Base-by-base conservation (phyloP, 192 early-diverging fungal genomes). In the Dispira parvispora region DNA sequence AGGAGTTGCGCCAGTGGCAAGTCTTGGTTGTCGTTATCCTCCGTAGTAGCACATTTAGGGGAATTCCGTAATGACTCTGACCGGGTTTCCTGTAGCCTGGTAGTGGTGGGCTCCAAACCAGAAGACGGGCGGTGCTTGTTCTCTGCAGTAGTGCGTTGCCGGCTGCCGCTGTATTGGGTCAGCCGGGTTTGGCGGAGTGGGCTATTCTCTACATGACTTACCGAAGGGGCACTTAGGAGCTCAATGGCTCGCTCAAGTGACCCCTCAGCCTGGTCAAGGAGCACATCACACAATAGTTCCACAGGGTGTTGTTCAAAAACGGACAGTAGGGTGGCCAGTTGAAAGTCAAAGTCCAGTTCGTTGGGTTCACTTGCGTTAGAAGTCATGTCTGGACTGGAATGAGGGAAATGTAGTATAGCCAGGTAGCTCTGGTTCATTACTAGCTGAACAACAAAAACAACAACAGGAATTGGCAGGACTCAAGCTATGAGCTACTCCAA, bases 131-230 rank as follows among this genome's bases (percentile, higher is more conserved):
- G 3, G 32, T 38, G 6, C 32, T 38, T 20, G 10, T 52, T 52
- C 8, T 11, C 50, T 25, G 50, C 50, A 52, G 18, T 52, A 11
- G 50, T 26, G 10, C 20, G 18, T 52, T 20, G 50, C 10, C 8
- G 50, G 50, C 50, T 38, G 32, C 6, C 6, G 32, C 6, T 25
- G 50, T 52, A 52, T n/a, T 26, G 50, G 3, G 18, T 26, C 20
- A 52, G 20, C 13, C 21, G 26, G 50, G 50, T 52, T 52, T 52
- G 50, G 50, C 50, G 50, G 21, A 52, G 50, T 26, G 50, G 26
- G 9, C 21, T 52, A 26, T 9, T 26, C 50, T 52, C 21, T 18
- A 52, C 50, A 11, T 26, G 9, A 2, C 20, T 25, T 20, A 9
- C 9, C n/a, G 10, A 2, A 0, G 50, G 50, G 18, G 20, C 50